A percentile compares a stretch with the other conserved stretches of the same genome.
Conservation (phyloP, 495 filamentous ascomycete species). For the Penicillium macrosclerotiorum region DNA sequence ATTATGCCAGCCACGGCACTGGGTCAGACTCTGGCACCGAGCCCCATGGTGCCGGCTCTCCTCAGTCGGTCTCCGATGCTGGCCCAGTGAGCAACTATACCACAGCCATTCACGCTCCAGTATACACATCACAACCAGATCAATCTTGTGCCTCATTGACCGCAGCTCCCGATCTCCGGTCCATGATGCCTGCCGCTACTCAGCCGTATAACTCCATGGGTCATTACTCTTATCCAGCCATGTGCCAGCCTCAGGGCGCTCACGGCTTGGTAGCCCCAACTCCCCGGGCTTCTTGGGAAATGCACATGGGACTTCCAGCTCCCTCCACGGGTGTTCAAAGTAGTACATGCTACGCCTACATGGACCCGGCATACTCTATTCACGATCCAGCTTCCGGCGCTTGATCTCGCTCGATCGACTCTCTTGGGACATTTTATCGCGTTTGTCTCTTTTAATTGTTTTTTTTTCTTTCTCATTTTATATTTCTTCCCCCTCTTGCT, state of each 20-base stretch:
- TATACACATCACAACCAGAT: slow-evolving; percentile 30
- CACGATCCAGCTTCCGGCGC: slow-evolving; percentile 23
- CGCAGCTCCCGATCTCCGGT: slow-evolving; percentile 30
- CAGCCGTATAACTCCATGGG: slow-evolving; percentile 34
- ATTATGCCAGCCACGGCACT: slow-evolving; percentile 37
- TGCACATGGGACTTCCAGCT: slow-evolving; percentile 25
- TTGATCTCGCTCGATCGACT: slow-evolving; percentile 17
- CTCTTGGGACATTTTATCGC: slow-evolving; percentile 6
- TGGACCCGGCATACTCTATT: slow-evolving; percentile 39
- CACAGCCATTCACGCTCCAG: slow-evolving; percentile 19
- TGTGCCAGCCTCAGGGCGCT: slow-evolving; percentile 32
- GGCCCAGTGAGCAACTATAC: slow-evolving; percentile 34
- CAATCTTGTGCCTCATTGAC: slow-evolving; percentile 19
- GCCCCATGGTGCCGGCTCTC: slow-evolving; percentile 38
- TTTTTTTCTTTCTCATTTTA: slow-evolving; percentile 24
- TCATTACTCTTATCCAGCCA: slow-evolving; percentile 35
- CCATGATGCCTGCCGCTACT: slow-evolving; percentile 29
- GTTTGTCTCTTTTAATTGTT: slow-evolving; percentile 15
- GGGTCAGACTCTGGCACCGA: slow-evolving; percentile 45
- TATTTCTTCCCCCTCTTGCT: slow-evolving; percentile 25
- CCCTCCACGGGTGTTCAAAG: slow-evolving; percentile 19
- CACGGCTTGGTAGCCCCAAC: slow-evolving; percentile 24
- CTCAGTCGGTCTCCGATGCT: slow-evolving; percentile 43
- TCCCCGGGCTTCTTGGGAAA: slow-evolving; percentile 33
- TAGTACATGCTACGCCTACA: slow-evolving; percentile 32